Conservation (phyloP, 306 rosid species). For the Vigna radiata region DNA sequence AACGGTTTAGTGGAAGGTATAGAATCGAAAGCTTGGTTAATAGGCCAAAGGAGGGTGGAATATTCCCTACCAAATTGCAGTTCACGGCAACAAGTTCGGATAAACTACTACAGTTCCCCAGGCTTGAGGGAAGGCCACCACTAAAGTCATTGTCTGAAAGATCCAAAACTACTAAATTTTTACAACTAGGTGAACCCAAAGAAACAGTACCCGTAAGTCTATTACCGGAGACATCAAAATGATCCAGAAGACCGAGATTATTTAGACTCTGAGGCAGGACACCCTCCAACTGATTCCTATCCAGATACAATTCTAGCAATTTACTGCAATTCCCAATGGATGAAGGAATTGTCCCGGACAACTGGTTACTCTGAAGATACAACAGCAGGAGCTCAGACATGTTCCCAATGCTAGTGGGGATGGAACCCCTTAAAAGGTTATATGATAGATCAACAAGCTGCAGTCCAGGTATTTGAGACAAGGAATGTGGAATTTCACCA, state of each 20-base stretch:
- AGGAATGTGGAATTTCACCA: constrained; percentile 59
- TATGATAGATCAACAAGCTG: constrained; percentile 46
- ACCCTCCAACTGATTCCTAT: constrained; percentile 57
- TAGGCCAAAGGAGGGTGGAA: constrained; percentile 72
- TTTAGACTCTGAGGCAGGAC: constrained; percentile 60
- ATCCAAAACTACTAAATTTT: constrained; percentile 57
- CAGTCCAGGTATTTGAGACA: constrained; percentile 56
- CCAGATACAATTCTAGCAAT: constrained; percentile 52
- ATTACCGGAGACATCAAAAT: constrained; percentile 47
- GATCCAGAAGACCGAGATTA: constrained; percentile 52
- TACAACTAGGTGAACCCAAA: constrained; percentile 54
- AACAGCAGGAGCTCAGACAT: constrained; percentile 47
- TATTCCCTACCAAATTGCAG: constrained; percentile 63
- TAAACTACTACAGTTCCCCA: constrained; percentile 73
- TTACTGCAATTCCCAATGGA: constrained; percentile 70
- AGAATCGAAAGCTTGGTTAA: constrained; percentile 52
- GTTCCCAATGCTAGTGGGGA: constrained; percentile 66
- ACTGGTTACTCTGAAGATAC: constrained; percentile 49
- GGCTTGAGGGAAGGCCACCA: constrained; percentile 65
- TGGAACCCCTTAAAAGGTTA: constrained; percentile 61
- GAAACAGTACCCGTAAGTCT: constrained; percentile 68
- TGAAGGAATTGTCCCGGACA: constrained; percentile 70
- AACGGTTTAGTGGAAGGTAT: constrained; percentile 58
- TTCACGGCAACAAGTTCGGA: constrained; percentile 36
- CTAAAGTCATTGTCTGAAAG: constrained; percentile 60